A percentile compares a stretch with the other conserved stretches of the same genome.
Conservation (phyloP, 805 yeast species). For the Starmerella riodocensis region DNA sequence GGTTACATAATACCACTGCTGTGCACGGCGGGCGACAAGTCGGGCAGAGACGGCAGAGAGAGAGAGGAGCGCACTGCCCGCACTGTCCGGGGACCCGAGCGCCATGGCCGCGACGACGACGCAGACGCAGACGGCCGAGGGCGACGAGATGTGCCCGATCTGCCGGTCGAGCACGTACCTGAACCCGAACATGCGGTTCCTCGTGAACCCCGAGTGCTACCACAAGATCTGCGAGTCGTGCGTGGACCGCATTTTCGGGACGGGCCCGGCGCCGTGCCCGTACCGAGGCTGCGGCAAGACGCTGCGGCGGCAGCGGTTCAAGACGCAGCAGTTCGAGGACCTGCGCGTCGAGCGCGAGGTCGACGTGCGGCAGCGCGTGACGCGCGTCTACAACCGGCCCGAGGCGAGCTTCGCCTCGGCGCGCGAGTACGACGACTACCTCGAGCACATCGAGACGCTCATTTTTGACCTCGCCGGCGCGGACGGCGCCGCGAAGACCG, state of each 20-base stretch:
- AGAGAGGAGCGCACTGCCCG: too few relatives aligned
- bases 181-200: conserved; percentile 82
- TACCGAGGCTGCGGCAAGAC: conserved; percentile 81
- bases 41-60: too few relatives aligned
- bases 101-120: not conserved
- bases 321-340: conserved; percentile 86
- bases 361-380: conserved; percentile 71
- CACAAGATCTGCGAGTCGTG: conserved; percentile 94
- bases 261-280: conserved; percentile 96
- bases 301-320: conserved; percentile 76
- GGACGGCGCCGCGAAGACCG: conserved; percentile 56
- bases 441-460: conserved; percentile 72
- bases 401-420: conserved; percentile 54
- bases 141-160: conserved; percentile 80
- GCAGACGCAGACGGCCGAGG: conserved; percentile 1
- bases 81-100: too few relatives aligned
- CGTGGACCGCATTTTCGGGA: conserved; percentile 83
- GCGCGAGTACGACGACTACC: conserved; percentile 55
- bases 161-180: conserved; percentile 91
- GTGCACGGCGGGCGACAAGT: too few relatives aligned
- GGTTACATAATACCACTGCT: too few relatives aligned
- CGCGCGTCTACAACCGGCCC: conserved; percentile 65
- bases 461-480: conserved; percentile 64
- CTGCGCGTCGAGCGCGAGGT: conserved; percentile 81
- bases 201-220: conserved; percentile 93